Percentiles rank a stretch among this genome's conserved stretches.
These are phyloP conservation scores for Aegilops sharonensis DNA, from an alignment of 176 grass and related monocot species.

Conservation along the genomic window DNA sequence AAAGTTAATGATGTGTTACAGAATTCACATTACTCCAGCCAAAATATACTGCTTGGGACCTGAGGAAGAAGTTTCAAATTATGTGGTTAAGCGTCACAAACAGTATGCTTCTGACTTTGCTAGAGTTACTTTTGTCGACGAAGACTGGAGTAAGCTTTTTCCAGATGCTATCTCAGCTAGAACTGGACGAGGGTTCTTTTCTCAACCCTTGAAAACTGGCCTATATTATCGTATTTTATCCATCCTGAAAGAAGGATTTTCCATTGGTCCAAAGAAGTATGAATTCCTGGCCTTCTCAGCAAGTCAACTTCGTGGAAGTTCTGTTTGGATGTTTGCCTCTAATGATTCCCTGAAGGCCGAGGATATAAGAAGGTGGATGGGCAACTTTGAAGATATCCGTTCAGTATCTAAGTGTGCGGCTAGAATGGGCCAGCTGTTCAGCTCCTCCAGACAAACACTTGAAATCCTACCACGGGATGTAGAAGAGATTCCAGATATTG, in stretches of 20 bases:
- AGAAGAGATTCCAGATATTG: conserved; percentile 79
- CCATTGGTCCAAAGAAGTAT: conserved; percentile 74
- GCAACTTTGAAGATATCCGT: conserved; percentile 68
- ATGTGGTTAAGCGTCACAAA: conserved; percentile 67
- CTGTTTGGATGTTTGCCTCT: conserved; percentile 99
- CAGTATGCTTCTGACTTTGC: conserved; percentile 77
- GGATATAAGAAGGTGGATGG: conserved; percentile 88
- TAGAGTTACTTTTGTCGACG: conserved; percentile 94
- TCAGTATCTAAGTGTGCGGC: conserved; percentile 93
- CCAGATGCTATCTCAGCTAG: conserved; percentile 62
- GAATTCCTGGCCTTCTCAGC: conserved; percentile 98
- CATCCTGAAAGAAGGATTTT: conserved; percentile 78
- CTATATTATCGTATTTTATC: conserved; percentile 77
- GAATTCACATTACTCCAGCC: conserved; percentile 84
- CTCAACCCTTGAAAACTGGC: conserved; percentile 67
- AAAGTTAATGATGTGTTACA: conserved; percentile 72
- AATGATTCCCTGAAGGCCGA: conserved; percentile 68
- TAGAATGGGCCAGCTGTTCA: conserved; percentile 97
- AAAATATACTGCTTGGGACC: conserved; percentile 92
- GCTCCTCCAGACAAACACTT: conserved; percentile 72
- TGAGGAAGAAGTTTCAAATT: conserved; percentile 86
- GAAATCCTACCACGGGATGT: conserved; percentile 46
- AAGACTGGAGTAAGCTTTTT: conserved; percentile 93
- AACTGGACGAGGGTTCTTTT: conserved; percentile 59
- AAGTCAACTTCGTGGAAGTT: conserved; percentile 89